Base-by-base conservation (phyloP, 164 flowering plant species). In the Aristolochia fimbriata region DNA sequence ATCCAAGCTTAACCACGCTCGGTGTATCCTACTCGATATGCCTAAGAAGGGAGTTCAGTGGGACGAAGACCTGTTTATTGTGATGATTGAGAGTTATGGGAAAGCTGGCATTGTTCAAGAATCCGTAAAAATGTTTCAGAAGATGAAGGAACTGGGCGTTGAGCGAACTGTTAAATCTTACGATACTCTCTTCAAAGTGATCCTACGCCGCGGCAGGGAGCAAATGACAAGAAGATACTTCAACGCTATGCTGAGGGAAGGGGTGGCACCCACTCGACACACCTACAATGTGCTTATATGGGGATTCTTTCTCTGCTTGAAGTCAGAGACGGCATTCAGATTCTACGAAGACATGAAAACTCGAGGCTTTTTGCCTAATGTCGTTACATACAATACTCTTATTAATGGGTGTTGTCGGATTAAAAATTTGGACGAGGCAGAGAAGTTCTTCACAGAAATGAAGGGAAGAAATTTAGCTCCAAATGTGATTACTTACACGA, bases 61-160 rank as follows among this genome's bases (percentile, higher is more conserved):
- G 87, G 85, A 93, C 60, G 99, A 93, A 73, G 96, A 86, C 24
- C 52, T 93, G 77, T 93, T 91, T 70, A 76, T 83, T 47, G 52
- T 76, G 52, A 48, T 93, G 67, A 86, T 93, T 63, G 83, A 82
- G 19, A 76, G 91, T 59, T 93, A 93, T 65, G 97, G 96, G 5
- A 79, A 82, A 58, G 84, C 83, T 13, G 95, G 97, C 20, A 93
- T 93, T 62, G 89, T 93, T 66, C 99, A 93, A 62, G 99, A 93
- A 70, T 69, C 86, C 64, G 97, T 93, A 0, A 90, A 90, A 68
- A 55, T 90, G 17, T 90, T 93, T 68, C 63, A 69, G 62, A 85
- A 76, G 51, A 88, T 90, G 99, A 81, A 81, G 73, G 91, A 86
- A 55, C 70, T 87, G 71, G 85, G 90, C 27, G 80, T 93, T 10